phyloP scores from a whole-genome alignment of 495 filamentous ascomycete genomes.

The Aspergillus incahuasiensis region DNA sequence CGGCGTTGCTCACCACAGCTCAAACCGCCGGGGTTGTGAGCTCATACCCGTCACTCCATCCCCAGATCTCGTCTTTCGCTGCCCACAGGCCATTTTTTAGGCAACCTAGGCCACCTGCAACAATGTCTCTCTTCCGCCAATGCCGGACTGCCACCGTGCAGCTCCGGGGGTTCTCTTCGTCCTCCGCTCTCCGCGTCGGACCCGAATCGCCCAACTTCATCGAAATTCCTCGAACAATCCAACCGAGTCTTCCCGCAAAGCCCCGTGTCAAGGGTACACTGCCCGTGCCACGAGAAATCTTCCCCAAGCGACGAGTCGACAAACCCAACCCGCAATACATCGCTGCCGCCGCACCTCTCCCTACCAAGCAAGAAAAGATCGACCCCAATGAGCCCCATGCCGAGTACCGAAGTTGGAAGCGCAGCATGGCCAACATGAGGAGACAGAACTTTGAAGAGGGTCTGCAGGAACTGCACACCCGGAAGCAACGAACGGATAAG shows the following conservation, averaged over 20 bases:
- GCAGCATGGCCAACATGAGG: conserved; percentile 53
- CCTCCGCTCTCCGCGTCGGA: conserved; percentile 36
- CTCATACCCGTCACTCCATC: background rate
- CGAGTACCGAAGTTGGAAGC: conserved; percentile 59
- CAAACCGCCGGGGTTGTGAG: conserved; percentile 8
- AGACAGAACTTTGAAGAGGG: conserved; percentile 61
- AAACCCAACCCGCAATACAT: conserved; percentile 54
- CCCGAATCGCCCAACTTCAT: conserved; percentile 74
- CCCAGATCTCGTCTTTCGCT: background rate
- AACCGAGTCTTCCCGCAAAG: conserved; percentile 42
- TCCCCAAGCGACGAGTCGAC: conserved; percentile 44
- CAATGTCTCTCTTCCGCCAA: conserved; percentile 39
- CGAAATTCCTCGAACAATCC: conserved; percentile 54
- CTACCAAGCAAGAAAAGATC: conserved; percentile 25
- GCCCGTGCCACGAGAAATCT: conserved; percentile 64
- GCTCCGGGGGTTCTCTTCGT: conserved; percentile 41
- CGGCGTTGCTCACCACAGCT: conserved; percentile 14
- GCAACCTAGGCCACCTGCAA: conserved; percentile 7
- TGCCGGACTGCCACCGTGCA: conserved; percentile 40
- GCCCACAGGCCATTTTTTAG: background rate
- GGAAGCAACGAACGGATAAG: conserved; percentile 47
- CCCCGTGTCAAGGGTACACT: conserved; percentile 63
- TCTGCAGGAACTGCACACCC: conserved; percentile 50
- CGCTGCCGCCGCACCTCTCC: conserved; percentile 36
- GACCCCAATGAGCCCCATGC: conserved; percentile 33